Evolutionary conservation across 768 basidiomycete species (phyloP).

Genomic region (Tylopilus subfusipes): DNA sequence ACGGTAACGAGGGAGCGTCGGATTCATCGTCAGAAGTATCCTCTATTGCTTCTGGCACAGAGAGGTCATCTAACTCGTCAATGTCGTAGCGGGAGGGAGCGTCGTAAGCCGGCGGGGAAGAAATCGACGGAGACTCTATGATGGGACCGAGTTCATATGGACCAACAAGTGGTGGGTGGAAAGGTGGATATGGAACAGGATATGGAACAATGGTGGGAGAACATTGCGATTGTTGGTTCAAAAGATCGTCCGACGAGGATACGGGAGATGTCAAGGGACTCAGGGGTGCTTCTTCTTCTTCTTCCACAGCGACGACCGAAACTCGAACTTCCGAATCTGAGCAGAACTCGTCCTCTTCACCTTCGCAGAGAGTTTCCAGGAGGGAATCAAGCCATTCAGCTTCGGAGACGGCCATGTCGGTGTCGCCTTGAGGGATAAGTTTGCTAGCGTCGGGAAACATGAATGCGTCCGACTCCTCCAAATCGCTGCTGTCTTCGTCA

Average conservation of each 20-base stretch:
- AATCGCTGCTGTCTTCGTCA: conserved; percentile 43
- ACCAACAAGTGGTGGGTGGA: conserved; percentile 54
- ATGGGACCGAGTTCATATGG: conserved; percentile 47
- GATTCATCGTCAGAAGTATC: conserved; percentile 86
- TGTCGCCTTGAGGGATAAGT: conserved; percentile 36
- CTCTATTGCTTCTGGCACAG: conserved; percentile 79
- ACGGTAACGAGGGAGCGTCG: conserved; percentile 63
- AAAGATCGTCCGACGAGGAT: conserved; percentile 76
- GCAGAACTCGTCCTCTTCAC: conserved; percentile 60
- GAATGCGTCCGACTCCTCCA: conserved; percentile 60
- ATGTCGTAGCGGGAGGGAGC: conserved; percentile 60
- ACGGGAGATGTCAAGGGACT: conserved; percentile 67
- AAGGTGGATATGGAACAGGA: conserved; percentile 66
- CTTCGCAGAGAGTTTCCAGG: conserved; percentile 68
- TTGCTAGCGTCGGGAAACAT: conserved; percentile 77
- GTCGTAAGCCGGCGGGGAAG: conserved; percentile 39
- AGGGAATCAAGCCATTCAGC: conserved; percentile 81
- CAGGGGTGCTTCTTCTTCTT: conserved; percentile 53
- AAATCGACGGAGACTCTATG: conserved; percentile 41
- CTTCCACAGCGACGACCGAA: conserved; percentile 50
- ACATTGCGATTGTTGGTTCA: conserved; percentile 48
- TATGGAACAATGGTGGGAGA: conserved; percentile 48
- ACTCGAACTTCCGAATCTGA: conserved; percentile 44
- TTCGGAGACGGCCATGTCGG: conserved; percentile 51
- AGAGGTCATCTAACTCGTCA: conserved; percentile 64